phyloP scores from a whole-genome alignment of 345 rosid genomes.

The Lepidium didymum region DNA sequence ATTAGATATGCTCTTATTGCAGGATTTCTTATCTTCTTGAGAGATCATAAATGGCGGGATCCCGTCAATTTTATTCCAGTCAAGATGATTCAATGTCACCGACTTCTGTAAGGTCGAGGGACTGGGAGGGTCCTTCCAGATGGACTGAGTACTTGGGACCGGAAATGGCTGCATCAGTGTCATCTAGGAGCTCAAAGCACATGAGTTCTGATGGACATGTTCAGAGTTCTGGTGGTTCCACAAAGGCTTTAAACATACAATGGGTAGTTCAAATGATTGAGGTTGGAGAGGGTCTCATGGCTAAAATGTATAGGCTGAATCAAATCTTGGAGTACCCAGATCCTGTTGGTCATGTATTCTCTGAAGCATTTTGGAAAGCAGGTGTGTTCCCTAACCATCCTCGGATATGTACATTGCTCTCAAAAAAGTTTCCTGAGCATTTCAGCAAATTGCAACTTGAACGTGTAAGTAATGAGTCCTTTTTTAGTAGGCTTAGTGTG shows the following conservation, averaged over 20 bases:
- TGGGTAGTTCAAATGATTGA: slow-evolving; percentile 88
- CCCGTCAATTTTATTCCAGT: slow-evolving; percentile 48
- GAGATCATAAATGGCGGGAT: slow-evolving; percentile 51
- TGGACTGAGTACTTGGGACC: slow-evolving; percentile 96
- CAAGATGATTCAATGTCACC: slow-evolving; percentile 55
- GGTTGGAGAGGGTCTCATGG: slow-evolving; percentile 96
- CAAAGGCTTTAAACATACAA: slow-evolving; percentile 83
- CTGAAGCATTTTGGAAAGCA: slow-evolving; percentile 94
- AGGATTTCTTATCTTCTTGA: neutral
- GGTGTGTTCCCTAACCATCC: slow-evolving; percentile 88
- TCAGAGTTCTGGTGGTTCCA: slow-evolving; percentile 54
- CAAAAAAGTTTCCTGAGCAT: slow-evolving; percentile 95
- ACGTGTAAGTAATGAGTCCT: slow-evolving; percentile 52
- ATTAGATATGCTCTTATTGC: neutral
- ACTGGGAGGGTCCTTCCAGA: slow-evolving; percentile 88
- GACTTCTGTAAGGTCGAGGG: slow-evolving; percentile 58
- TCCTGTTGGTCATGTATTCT: slow-evolving; percentile 56
- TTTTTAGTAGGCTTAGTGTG: neutral
- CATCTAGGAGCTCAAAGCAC: slow-evolving; percentile 52
- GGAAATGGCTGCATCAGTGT: slow-evolving; percentile 48
- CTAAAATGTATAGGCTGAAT: slow-evolving; percentile 88
- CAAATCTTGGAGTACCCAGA: slow-evolving; percentile 94
- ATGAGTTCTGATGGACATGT: slow-evolving; percentile 55
- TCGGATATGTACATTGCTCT: slow-evolving; percentile 74
- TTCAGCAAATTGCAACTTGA: slow-evolving; percentile 91